Percentiles rank a stretch among this genome's conserved stretches.
Evolutionary conservation across 441 rosid species (phyloP).

Genomic region (Populus hybrid): DNA sequence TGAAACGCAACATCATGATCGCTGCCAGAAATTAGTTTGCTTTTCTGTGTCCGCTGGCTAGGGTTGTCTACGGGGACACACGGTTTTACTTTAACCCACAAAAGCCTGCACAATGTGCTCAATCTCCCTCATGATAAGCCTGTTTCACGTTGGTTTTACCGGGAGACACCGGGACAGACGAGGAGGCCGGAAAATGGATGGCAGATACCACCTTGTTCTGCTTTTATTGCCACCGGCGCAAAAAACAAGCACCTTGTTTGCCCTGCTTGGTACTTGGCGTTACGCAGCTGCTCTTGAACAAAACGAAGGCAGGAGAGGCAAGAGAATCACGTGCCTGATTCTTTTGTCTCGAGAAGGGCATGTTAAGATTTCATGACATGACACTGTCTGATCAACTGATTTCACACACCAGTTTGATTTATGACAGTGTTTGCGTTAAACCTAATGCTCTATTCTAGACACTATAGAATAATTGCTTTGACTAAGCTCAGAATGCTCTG

Average conservation of each 20-base stretch:
- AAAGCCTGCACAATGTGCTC: not conserved
- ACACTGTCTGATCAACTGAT: not conserved
- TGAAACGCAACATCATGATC: not conserved
- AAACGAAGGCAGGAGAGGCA: not conserved
- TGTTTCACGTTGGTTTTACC: too few relatives aligned
- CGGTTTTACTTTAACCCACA: not conserved
- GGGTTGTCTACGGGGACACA: not conserved
- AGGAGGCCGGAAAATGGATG: too few relatives aligned
- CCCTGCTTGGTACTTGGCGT: too few relatives aligned
- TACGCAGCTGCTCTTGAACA: too few relatives aligned
- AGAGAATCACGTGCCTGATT: not conserved
- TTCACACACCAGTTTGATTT: too few relatives aligned
- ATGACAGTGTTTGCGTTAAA: too few relatives aligned
- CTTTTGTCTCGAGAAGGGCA: slow-evolving; percentile 4
- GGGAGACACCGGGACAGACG: too few relatives aligned
- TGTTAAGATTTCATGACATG: not conserved
- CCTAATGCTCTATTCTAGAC: too few relatives aligned
- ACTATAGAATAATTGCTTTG: not conserved
- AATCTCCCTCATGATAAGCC: not conserved
- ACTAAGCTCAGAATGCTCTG: not conserved
- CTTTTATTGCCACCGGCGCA: too few relatives aligned
- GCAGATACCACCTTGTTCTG: too few relatives aligned
- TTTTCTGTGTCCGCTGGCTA: not conserved
- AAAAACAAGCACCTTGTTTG: too few relatives aligned
- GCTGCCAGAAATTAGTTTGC: not conserved